These are phyloP conservation scores for Puccinia triticina DNA, from an alignment of 1,284 basidiomycete genomes.

Conservation along the genomic window DNA sequence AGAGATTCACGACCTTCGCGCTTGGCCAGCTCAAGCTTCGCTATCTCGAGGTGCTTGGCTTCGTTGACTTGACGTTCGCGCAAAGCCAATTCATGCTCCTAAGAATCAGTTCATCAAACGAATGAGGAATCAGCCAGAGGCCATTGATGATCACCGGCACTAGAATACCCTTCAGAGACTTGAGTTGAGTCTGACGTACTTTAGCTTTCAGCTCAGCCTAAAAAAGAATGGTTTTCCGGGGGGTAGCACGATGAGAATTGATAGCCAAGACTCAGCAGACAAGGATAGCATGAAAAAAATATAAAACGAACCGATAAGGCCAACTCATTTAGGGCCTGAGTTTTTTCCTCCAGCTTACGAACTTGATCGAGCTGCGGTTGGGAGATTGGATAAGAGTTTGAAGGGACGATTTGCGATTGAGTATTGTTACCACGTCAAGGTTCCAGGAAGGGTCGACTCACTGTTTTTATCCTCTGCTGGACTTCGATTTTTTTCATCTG, in stretches of 20 bases:
- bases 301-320: conserved; percentile 20
- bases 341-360: conserved; percentile 43
- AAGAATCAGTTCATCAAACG: background rate
- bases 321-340: conserved; percentile 46
- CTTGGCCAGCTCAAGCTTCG: conserved; percentile 44
- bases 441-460: conserved; percentile 5
- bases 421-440: background rate
- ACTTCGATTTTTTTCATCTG: conserved; percentile 36
- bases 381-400: background rate
- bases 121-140: background rate
- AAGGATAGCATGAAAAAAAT: background rate
- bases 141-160: background rate
- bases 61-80: conserved; percentile 45
- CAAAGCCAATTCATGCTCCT: conserved; percentile 35
- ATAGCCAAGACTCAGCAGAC: background rate
- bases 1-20: conserved; percentile 45
- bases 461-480: conserved; percentile 43
- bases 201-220: conserved; percentile 33
- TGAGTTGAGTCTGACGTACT: background rate
- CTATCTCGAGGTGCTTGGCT: conserved; percentile 40
- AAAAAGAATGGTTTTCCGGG: background rate
- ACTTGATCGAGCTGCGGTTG: conserved; percentile 46
- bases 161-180: background rate
- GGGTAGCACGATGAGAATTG: background rate
- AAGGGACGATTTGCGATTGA: background rate